Evolutionary conservation across 2,329 filamentous ascomycete species (phyloP), one percentile per base, ranked within the genome.

Genomic region (Pyrenophora tritici-repentis): DNA sequence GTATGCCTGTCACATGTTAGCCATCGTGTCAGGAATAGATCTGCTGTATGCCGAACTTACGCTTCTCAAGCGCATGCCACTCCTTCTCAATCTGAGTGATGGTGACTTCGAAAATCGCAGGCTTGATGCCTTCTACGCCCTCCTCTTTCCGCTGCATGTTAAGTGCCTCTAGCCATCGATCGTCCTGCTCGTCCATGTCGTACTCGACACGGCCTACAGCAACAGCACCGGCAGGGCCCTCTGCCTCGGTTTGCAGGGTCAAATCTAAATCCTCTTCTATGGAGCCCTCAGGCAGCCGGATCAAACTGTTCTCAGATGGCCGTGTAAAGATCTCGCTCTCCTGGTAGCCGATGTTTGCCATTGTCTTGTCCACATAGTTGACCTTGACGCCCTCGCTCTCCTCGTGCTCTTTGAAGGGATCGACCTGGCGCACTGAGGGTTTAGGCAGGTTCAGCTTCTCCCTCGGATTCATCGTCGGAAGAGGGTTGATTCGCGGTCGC

Each of bases 61-160:
- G 84, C 78, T 96, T 97, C 74, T 99, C 94, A 6, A 99, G 79
- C 5, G 90, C 89, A 72, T 97, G 91, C 90, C 94, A 99, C 72
- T 97, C 93, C 75, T 97, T 97, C 74, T 99, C 94, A 53, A 99
- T 97, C 73, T 97, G 97, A 8, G 94, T 99, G 76, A 99, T 95
- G 13, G 92, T 95, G 56, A 97, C 95, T 72, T 99, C 94, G 67
- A 99, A 97, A 42, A 97, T 86, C 56, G 96, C 92, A 16, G 92
- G 90, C 41, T 92, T 95, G 65, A 99, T 94, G 2, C 86, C 81
- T 61, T 95, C 90, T 17, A 90, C 84, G 38, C 87, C 86, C 60
- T 88, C 84, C 18, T 83, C 81, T 69, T 86, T 89, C 50, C 94
- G 85, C 64, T 89, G 86, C 10, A 79, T 76, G 65, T 99, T 99